These are phyloP conservation scores for Hylodesmum podocarpum DNA, from an alignment of 306 rosid species.

Conservation along the genomic window DNA sequence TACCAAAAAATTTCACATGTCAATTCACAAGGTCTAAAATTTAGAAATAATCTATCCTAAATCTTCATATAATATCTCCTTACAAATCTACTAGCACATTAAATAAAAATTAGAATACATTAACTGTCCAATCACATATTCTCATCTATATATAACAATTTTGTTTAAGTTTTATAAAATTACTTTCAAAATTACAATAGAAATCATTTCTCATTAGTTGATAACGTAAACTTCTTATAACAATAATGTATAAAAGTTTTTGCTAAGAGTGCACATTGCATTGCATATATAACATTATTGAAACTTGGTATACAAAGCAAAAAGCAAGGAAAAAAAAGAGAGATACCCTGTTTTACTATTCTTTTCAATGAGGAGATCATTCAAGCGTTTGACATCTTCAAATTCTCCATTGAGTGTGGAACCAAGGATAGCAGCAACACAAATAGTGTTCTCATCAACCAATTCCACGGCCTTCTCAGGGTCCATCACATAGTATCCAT, in stretches of 20 bases:
- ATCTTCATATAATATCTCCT: no score
- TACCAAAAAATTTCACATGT: conserved; percentile 15
- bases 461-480: conserved; percentile 78
- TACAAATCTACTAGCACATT: no score
- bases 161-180: no score
- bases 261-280: no score
- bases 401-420: conserved; percentile 95
- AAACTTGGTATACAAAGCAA: neutral
- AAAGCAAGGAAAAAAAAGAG: neutral
- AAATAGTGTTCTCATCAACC: conserved; percentile 95
- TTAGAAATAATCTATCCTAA: neutral
- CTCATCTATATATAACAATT: no score
- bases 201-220: no score
- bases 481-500: conserved; percentile 81
- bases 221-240: no score
- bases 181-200: no score
- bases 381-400: conserved; percentile 85
- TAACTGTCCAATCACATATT: no score
- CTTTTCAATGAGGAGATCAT: conserved; percentile 70
- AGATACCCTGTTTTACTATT: conserved; percentile 75
- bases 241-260: no score
- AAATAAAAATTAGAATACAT: no score
- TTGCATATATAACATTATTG: no score
- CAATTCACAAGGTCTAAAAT: neutral
- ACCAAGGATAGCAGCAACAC: conserved; percentile 95